Evolutionary conservation across 2,329 filamentous ascomycete species (phyloP).

Genomic region (Penicillium frequentans): DNA sequence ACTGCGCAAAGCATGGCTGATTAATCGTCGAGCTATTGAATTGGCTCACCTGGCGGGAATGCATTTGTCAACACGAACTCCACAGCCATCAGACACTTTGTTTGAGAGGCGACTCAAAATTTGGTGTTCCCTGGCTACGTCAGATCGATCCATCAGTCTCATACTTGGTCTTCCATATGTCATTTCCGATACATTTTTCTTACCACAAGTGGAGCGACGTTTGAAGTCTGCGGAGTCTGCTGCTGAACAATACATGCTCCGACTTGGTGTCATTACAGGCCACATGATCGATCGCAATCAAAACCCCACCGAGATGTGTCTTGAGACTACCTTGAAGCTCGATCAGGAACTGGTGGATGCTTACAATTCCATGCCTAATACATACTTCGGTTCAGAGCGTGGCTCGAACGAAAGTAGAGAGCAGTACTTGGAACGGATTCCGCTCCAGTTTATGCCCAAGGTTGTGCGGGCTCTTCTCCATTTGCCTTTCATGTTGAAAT

Average conservation of each 20-base stretch:
- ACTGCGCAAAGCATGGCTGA: conserved; percentile 56
- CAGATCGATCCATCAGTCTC: conserved; percentile 54
- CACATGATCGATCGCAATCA: conserved; percentile 46
- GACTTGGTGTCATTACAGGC: conserved; percentile 37
- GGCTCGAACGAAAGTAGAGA: conserved; percentile 22
- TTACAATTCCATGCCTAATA: conserved; percentile 28
- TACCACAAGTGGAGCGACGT: conserved; percentile 29
- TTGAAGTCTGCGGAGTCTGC: conserved; percentile 15
- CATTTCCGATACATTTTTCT: conserved; percentile 32
- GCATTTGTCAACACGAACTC: conserved; percentile 37
- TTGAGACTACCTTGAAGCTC: conserved; percentile 41
- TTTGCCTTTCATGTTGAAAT: conserved; percentile 49
- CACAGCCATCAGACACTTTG: conserved; percentile 23
- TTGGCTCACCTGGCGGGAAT: conserved; percentile 54
- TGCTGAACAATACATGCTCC: conserved; percentile 31
- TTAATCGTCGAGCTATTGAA: conserved; percentile 52
- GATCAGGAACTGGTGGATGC: conserved; percentile 43
- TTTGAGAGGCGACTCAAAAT: conserved; percentile 34
- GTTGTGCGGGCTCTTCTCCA: conserved; percentile 44
- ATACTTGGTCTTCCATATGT: conserved; percentile 55
- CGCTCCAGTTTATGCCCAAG: conserved; percentile 43
- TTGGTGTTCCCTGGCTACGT: conserved; percentile 43
- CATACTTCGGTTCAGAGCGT: conserved; percentile 30
- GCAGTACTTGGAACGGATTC: conserved; percentile 33
- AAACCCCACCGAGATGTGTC: conserved; percentile 33